Evolutionary conservation across 305 asterid species (phyloP).

Genomic region (Fraxinus baroniana): DNA sequence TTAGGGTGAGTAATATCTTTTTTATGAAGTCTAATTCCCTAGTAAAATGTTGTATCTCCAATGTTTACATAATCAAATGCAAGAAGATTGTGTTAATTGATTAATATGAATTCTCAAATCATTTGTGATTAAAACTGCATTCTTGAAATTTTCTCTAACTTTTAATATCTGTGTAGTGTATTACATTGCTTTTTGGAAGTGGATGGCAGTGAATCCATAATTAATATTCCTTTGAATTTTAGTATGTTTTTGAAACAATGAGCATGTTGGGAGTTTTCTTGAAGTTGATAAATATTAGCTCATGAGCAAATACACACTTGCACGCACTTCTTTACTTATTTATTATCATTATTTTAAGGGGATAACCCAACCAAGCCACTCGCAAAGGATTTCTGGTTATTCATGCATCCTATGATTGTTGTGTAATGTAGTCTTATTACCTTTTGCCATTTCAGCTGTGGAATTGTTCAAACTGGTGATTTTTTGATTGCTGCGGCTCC

Average conservation of each 20-base stretch:
- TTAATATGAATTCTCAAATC: not conserved
- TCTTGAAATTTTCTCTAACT: not conserved
- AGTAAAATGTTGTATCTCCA: not conserved
- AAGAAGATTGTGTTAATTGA: not conserved
- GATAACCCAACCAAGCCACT: not conserved
- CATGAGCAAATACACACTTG: not conserved
- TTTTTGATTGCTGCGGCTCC: constrained; percentile 80
- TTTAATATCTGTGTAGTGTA: not conserved
- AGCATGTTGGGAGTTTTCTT: not conserved
- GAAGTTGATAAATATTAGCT: not conserved
- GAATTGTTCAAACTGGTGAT: constrained; percentile 81
- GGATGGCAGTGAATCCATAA: not conserved
- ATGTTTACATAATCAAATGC: not conserved
- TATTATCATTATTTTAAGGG: not conserved
- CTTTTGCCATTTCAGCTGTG: constrained; percentile 63
- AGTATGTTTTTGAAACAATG: not conserved
- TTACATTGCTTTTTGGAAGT: not conserved
- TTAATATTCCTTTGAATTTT: not conserved
- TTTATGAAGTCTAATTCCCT: not conserved
- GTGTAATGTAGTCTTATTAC: not conserved
- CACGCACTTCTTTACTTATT: not conserved
- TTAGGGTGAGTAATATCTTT: constrained; percentile 57
- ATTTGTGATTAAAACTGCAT: not conserved
- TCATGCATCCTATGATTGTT: not conserved
- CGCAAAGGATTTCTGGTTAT: not conserved